These are phyloP conservation scores for Dactylellina haptotyla DNA, from an alignment of 2,329 filamentous ascomycete genomes.

Conservation along the genomic window DNA sequence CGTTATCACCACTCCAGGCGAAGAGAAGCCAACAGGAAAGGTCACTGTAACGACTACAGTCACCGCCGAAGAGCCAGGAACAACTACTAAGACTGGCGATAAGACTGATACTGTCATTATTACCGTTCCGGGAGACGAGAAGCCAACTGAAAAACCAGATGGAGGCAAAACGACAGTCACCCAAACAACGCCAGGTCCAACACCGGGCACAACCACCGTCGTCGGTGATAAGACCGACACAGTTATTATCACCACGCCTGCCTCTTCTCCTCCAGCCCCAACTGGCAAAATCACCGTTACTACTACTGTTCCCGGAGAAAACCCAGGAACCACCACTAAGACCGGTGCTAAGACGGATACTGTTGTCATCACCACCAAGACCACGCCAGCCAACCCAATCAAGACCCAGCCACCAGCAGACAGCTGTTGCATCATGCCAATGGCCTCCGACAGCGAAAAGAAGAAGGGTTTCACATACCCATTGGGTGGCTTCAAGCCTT, in stretches of 20 bases:
- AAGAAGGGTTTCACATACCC: slow-evolving; percentile 18
- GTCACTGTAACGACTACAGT: background rate
- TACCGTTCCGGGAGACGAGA: background rate
- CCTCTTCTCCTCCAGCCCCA: background rate
- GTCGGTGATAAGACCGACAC: background rate
- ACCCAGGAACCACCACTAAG: background rate
- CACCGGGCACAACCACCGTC: background rate
- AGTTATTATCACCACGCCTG: slow-evolving; percentile 1
- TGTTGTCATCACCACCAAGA: slow-evolving; percentile 1
- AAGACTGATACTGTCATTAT: background rate
- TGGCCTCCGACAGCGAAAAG: background rate
- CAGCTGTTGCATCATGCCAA: slow-evolving; percentile 14
- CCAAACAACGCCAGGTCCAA: background rate
- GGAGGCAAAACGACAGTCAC: background rate
- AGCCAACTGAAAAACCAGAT: background rate
- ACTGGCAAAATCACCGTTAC: background rate
- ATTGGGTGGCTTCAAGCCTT: slow-evolving; percentile 5
- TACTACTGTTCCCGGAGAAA: background rate
- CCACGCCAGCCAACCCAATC: background rate
- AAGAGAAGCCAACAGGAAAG: background rate
- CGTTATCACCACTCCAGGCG: background rate
- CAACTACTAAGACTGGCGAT: background rate
- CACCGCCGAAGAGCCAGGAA: background rate
- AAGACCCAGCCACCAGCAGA: background rate
- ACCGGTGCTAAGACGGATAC: slow-evolving; percentile 1